phyloP scores from a whole-genome alignment of 2,329 filamentous ascomycete species.

The Ophiostoma quercus region DNA sequence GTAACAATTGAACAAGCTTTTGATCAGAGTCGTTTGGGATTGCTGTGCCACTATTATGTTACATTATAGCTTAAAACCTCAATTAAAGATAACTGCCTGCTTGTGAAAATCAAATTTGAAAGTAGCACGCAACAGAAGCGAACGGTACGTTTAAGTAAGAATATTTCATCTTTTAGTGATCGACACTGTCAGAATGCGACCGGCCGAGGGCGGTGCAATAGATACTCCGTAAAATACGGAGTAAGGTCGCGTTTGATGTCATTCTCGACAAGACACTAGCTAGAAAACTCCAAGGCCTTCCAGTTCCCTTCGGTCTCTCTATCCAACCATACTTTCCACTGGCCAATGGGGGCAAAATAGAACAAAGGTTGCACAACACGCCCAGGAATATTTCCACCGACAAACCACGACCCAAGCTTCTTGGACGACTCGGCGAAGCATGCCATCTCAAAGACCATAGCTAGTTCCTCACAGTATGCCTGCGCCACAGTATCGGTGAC shows the following conservation, averaged over 20 bases:
- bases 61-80: neutral
- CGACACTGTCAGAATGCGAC: neutral
- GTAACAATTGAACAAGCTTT: neutral
- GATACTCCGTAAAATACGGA: neutral
- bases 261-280: neutral
- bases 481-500: slow-evolving; percentile 11
- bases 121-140: neutral
- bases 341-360: slow-evolving; percentile 23
- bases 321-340: slow-evolving; percentile 20
- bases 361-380: slow-evolving; percentile 25
- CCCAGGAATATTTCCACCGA: slow-evolving; percentile 29
- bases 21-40: neutral
- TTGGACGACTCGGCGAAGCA: slow-evolving; percentile 20
- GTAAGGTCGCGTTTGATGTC: neutral
- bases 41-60: neutral
- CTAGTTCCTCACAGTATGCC: slow-evolving; percentile 18
- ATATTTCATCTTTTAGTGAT: neutral
- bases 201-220: neutral
- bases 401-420: slow-evolving; percentile 26
- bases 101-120: too few relatives aligned
- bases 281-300: slow-evolving; percentile 5
- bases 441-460: slow-evolving; percentile 16
- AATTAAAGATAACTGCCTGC: too few relatives aligned
- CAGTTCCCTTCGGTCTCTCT: slow-evolving; percentile 17
- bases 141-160: neutral